Conservation (phyloP, 2,329 filamentous ascomycete species). For the Coniochaeta hoffmannii region DNA sequence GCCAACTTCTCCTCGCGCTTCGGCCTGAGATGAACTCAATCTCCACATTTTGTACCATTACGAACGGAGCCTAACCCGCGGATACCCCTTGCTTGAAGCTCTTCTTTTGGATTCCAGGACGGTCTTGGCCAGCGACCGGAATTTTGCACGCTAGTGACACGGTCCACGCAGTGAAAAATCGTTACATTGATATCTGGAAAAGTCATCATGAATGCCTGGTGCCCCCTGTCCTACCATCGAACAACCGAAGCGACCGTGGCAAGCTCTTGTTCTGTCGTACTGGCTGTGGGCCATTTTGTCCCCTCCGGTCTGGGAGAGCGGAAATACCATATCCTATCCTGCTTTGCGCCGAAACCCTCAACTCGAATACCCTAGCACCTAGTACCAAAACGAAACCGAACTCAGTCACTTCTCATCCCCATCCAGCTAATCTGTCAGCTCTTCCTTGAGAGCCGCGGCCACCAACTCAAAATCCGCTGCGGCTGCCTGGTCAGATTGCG, state of each 20-base stretch:
- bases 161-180: background rate
- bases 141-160: background rate
- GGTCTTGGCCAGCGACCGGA: background rate
- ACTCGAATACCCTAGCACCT: background rate
- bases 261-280: background rate
- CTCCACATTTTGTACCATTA: background rate
- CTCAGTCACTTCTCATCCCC: background rate
- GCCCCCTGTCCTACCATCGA: background rate
- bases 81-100: background rate
- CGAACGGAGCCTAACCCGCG: background rate
- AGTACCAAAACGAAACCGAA: background rate
- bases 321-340: background rate
- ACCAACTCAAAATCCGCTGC: too few species aligned
- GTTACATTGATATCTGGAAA: background rate
- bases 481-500: too few species aligned
- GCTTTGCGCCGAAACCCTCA: background rate
- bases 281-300: background rate
- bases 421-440: background rate
- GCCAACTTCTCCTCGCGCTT: conserved; percentile 70
- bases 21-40: conserved; percentile 43
- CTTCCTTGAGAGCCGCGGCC: background rate
- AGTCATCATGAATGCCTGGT: background rate
- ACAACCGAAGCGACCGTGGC: background rate
- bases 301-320: background rate
- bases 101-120: background rate